Base-by-base conservation (phyloP, 352 stramenopile species). In the Pythium volutum region DNA sequence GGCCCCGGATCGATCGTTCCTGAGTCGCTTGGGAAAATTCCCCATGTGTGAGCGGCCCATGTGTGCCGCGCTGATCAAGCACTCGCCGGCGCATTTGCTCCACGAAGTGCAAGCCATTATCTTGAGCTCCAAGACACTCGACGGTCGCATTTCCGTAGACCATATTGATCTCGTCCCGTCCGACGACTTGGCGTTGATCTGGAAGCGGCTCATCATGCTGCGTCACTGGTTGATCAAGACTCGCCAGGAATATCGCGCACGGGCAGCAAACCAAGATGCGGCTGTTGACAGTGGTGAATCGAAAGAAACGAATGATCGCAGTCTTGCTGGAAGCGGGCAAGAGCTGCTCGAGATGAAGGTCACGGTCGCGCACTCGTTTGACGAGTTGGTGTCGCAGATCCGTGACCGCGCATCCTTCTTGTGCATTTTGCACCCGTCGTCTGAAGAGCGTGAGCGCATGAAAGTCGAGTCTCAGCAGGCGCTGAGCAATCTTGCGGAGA, bases 141-240 rank as follows among this genome's bases (percentile, higher is more conserved):
- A 58, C 6, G 26, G 50, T 18, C 23, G 22, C 22, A 33, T 38
- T 8, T 80, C 76, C 16, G 47, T 81, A 10, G 74, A 84, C 26
- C 69, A 86, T 8, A 71, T 81, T 14, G 64, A 89, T 31, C 55
- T 94, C 20, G 71, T 77, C 5, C 87, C 84, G 8, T 95, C 87
- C 0, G 76, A 90, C 46, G 87, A 93, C 42, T 55, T 95, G 4
- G 51, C 77, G 46, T 62, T 71, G 36, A 72, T 95, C 20, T 94
- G 87, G 87, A 92, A 92, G 57, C 76, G 77, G 16, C 70, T 95
- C 18, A 63, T 95, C n/a, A 79, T 77, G 60, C 62, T 95, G 23
- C 81, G 87, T 9, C 87, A 95, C 57, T 94, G 87, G 87, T 39
- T 95, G 15, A 93, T 95, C 34, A 92, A 91, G 48, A 74, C 70